These are phyloP conservation scores for Pyrenochaeta sp. DNA, from an alignment of 2,329 filamentous ascomycete species.

Conservation along the genomic window DNA sequence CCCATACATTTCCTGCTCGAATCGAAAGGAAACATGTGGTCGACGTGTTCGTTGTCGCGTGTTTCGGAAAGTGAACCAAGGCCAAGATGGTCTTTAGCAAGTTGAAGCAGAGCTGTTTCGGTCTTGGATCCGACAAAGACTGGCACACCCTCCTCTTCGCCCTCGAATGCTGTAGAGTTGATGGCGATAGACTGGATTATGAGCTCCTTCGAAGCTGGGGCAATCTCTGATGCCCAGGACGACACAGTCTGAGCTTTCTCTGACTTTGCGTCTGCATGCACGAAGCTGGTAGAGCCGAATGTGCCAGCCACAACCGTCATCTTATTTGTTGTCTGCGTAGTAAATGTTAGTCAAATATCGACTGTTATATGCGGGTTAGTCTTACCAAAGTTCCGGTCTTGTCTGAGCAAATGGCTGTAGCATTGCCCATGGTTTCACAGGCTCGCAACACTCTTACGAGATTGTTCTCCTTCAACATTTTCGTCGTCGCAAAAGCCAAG, in stretches of 20 bases:
- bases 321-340: slow-evolving; percentile 45
- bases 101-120: slow-evolving; percentile 62
- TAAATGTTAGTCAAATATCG: not conserved
- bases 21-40: slow-evolving; percentile 64
- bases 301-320: slow-evolving; percentile 54
- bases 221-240: slow-evolving; percentile 55
- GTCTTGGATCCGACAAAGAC: slow-evolving; percentile 66
- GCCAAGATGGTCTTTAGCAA: slow-evolving; percentile 61
- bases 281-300: slow-evolving; percentile 53
- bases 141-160: slow-evolving; percentile 52
- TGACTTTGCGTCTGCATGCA: slow-evolving; percentile 58
- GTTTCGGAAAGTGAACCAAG: slow-evolving; percentile 59
- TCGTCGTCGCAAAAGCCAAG: slow-evolving; percentile 47
- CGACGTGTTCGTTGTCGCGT: slow-evolving; percentile 57
- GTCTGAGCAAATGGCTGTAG: slow-evolving; percentile 48
- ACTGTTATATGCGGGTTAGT: not conserved
- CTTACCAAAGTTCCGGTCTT: slow-evolving; percentile 45
- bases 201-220: slow-evolving; percentile 43
- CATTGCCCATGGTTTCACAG: slow-evolving; percentile 49
- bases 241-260: slow-evolving; percentile 52
- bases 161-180: slow-evolving; percentile 65
- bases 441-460: slow-evolving; percentile 43
- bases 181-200: slow-evolving; percentile 43
- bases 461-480: slow-evolving; percentile 48
- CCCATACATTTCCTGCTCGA: slow-evolving; percentile 66